Evolutionary conservation across 345 rosid species (phyloP).

Genomic region (Trapa bicornis): DNA sequence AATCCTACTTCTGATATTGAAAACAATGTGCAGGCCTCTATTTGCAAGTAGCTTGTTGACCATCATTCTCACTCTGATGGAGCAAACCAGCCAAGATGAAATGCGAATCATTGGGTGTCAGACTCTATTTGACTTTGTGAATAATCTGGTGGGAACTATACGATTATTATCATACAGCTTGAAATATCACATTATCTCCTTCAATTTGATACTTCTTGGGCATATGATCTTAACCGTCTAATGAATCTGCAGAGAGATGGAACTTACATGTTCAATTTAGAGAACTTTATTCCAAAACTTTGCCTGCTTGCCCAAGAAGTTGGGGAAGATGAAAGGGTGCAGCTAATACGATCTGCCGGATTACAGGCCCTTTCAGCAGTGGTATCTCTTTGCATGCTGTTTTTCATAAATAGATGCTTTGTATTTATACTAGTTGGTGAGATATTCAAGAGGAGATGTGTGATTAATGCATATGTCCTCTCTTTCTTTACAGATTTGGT

Average conservation of each 20-base stretch:
- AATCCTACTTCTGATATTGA: not conserved
- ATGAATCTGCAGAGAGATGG: conserved; percentile 67
- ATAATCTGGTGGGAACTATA: conserved; percentile 61
- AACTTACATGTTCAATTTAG: conserved; percentile 73
- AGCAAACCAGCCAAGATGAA: conserved; percentile 67
- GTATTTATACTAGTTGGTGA: not conserved
- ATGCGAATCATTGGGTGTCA: conserved; percentile 72
- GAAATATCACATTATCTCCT: conserved; percentile 5
- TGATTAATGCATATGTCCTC: not conserved
- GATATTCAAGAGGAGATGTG: not conserved
- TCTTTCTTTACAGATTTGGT: conserved; percentile 44
- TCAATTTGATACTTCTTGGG: conserved; percentile 4
- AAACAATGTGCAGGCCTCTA: conserved; percentile 47
- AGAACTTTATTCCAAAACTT: conserved; percentile 78
- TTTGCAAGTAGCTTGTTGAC: conserved; percentile 77
- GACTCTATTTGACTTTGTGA: conserved; percentile 78
- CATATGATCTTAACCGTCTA: conserved; percentile 12
- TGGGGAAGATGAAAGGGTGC: conserved; percentile 60
- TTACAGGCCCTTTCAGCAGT: conserved; percentile 85
- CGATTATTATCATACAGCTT: not conserved
- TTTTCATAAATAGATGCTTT: not conserved
- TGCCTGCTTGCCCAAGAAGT: conserved; percentile 71
- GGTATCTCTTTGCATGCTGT: conserved; percentile 30
- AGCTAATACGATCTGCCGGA: conserved; percentile 50
- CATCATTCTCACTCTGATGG: conserved; percentile 66